Base-by-base conservation (phyloP, 169 alveolate genomes). In the Perkinsus olseni region DNA sequence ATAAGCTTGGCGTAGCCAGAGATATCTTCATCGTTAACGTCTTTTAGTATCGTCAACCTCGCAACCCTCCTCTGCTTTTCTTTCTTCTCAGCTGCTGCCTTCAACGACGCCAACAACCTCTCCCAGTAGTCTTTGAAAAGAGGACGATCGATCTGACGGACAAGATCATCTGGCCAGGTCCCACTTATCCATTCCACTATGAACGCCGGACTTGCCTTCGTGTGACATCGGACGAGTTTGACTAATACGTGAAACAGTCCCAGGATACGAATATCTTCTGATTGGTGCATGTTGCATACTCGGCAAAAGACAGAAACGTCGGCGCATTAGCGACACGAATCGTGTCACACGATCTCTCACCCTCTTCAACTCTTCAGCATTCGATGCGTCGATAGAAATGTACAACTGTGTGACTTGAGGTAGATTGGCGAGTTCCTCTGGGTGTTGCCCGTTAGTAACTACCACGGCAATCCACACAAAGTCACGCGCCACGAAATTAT, bases 361-460 rank as follows among this genome's bases (percentile, higher is more conserved):
- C 38, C 92, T 95, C 91, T 95, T 95, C 38, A 96, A 94, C 48
- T 96, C 95, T 21, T 93, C 95, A 74, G 94, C 93, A 94, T 95
- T 96, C 39, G 97, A 92, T n/a, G 97, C 97, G 93, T 96, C 97
- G 34, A 96, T 96, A 10, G 97, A 96, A 10, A 96, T 91, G 94
- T 96, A 96, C 36, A 96, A 93, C 91, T 96, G 97, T 39, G 97
- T 96, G 11, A 96, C 97, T 92, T 95, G 95, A 38, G 93, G 91
- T 74, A 96, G 94, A 38, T 91, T 74, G 62, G 94, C 93, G 95
- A 96, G 92, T 62, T 94, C 96, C 92, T 92, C 91, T 36, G 97
- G 97, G 93, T 95, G 95, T 93, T 96, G 97, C 0, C 97, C 97
- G 92, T 96, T 96, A 31, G 97, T 96, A 6, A 96, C 95, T 38